Percentiles rank a stretch among this genome's conserved stretches.
These are phyloP conservation scores for Aureobasidium sp. DNA, from an alignment of 2,329 filamentous ascomycete genomes.

Conservation along the genomic window DNA sequence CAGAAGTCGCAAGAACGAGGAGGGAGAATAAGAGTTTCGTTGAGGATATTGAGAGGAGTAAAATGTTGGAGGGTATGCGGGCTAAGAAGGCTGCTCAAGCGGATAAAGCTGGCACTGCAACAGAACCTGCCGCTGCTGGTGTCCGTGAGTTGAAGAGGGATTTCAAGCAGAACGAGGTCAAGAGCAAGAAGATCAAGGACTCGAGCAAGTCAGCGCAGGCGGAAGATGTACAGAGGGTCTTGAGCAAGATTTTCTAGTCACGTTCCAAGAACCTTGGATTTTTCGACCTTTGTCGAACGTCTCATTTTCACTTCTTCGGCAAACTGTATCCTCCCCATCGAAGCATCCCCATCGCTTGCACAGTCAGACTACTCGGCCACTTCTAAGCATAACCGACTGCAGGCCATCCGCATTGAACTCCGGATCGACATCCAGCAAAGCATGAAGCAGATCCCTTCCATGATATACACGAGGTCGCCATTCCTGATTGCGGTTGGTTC, in stretches of 20 bases:
- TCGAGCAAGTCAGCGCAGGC: constrained; percentile 35
- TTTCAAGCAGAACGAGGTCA: constrained; percentile 61
- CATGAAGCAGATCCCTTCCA: too few species aligned
- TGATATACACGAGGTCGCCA: too few species aligned
- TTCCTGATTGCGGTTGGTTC: too few species aligned
- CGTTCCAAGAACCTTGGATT: not conserved
- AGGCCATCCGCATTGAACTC: too few species aligned
- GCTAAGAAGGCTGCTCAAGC: constrained; percentile 50
- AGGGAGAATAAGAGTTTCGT: constrained; percentile 78
- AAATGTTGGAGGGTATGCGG: constrained; percentile 68
- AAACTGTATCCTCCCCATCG: not conserved
- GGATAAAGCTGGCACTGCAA: constrained; percentile 32
- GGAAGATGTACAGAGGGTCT: constrained; percentile 51
- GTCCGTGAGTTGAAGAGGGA: constrained; percentile 20
- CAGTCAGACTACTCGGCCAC: too few species aligned
- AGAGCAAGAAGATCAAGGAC: constrained; percentile 37
- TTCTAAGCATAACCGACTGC: not conserved
- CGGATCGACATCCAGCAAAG: too few species aligned
- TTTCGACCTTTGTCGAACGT: not conserved
- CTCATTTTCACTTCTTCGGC: not conserved
- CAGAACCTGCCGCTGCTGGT: constrained; percentile 20
- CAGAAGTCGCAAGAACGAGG: constrained; percentile 67
- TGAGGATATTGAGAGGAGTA: constrained; percentile 68
- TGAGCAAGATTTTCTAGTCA: constrained; percentile 58
- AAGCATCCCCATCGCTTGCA: not conserved